These are phyloP conservation scores for Quercus berberidifolia DNA, from an alignment of 306 rosid species.

Conservation along the genomic window DNA sequence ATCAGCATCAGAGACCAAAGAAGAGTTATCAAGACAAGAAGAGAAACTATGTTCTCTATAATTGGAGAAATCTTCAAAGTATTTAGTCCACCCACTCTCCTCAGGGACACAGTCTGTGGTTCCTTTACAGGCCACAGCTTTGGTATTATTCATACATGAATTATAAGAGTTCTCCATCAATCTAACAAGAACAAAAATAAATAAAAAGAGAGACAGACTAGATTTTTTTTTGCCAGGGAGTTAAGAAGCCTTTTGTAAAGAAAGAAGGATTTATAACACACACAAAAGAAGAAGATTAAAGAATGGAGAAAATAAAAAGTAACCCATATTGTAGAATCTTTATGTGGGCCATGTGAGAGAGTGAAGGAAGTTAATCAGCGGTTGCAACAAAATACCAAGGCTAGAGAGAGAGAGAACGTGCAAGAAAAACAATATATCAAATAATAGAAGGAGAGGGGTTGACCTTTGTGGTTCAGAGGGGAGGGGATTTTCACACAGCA, in stretches of 20 bases:
- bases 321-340: conserved; percentile 38
- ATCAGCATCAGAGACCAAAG: conserved; percentile 87
- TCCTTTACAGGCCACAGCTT: conserved; percentile 16
- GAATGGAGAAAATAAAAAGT: conserved; percentile 28
- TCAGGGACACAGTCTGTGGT: conserved; percentile 14
- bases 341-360: conserved; percentile 42
- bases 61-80: conserved; percentile 67
- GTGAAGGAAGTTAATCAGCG: conserved; percentile 48
- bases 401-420: conserved; percentile 29
- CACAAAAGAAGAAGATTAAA: conserved; percentile 5
- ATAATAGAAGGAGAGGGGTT: conserved; percentile 30
- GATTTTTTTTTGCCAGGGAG: conserved; percentile 9
- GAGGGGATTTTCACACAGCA: conserved; percentile 20
- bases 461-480: conserved; percentile 48
- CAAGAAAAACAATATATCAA: conserved; percentile 7
- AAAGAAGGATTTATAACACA: conserved; percentile 35
- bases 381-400: conserved; percentile 45
- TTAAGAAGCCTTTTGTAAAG: conserved; percentile 1
- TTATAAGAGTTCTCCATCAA: conserved; percentile 51
- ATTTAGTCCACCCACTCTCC: conserved; percentile 96
- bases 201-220: background rate
- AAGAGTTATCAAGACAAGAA: conserved; percentile 49
- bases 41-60: conserved; percentile 24
- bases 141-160: conserved; percentile 39
- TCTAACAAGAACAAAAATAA: conserved; percentile 10